Conservation (phyloP, 2,329 filamentous ascomycete genomes). For the Ophiostoma novo-ulmi region DNA sequence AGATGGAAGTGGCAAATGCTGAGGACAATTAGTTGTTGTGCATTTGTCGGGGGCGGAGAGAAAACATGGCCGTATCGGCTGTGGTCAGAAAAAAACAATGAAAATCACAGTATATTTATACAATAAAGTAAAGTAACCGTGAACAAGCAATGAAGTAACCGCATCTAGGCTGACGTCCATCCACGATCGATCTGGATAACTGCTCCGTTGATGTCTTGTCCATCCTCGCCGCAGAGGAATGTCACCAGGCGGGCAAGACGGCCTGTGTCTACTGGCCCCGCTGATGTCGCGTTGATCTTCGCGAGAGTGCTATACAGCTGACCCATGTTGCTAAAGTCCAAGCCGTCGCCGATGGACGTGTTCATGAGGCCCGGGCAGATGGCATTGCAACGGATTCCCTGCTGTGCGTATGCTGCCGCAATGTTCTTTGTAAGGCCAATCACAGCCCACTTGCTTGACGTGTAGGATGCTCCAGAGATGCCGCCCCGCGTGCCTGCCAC, state of each 20-base stretch:
- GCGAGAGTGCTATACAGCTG: not conserved
- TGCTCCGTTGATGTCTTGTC: not conserved
- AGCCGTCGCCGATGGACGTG: conserved; percentile 42
- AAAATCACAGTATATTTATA: not conserved
- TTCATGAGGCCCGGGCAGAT: conserved; percentile 52
- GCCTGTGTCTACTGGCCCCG: not conserved
- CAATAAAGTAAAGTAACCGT: not conserved
- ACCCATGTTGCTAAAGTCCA: not conserved
- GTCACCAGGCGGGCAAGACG: not conserved
- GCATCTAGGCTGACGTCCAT: not conserved
- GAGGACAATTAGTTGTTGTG: not conserved
- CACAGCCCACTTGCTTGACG: not conserved
- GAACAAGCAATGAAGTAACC: not conserved
- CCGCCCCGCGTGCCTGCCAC: not conserved
- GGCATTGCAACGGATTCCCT: conserved; percentile 49
- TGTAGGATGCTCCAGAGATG: not conserved
- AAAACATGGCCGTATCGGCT: not conserved
- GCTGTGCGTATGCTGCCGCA: conserved; percentile 49
- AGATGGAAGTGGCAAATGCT: not conserved
- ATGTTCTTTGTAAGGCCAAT: conserved; percentile 33
- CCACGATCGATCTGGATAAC: not conserved
- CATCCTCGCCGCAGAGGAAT: not conserved
- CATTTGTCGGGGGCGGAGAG: conserved; percentile 1
- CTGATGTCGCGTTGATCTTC: not conserved
- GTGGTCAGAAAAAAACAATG: not conserved